Conservation (phyloP, 768 basidiomycete genomes). For the Porpolomopsis calyptriformis region DNA sequence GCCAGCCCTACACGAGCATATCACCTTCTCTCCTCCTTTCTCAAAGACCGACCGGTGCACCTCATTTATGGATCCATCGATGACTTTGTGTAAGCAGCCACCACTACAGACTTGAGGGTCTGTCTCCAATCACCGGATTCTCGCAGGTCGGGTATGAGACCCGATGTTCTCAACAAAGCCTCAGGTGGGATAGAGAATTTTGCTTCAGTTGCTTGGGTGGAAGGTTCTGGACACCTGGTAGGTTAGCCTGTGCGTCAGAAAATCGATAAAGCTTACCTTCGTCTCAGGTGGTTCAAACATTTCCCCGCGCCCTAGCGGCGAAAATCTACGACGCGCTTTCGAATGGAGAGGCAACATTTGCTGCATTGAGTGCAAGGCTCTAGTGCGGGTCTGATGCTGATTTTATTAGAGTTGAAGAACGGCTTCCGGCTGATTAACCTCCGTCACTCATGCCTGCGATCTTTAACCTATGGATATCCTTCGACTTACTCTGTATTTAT, state of each 20-base stretch:
- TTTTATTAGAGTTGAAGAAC: too few species aligned
- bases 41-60: slow-evolving; percentile 30
- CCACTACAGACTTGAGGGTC: background rate
- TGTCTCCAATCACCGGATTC: background rate
- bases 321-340: slow-evolving; percentile 29
- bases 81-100: slow-evolving; percentile 29
- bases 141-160: slow-evolving; percentile 24
- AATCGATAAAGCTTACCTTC: background rate
- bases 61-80: slow-evolving; percentile 36
- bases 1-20: slow-evolving; percentile 25
- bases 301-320: slow-evolving; percentile 23
- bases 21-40: slow-evolving; percentile 21
- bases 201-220: slow-evolving; percentile 27
- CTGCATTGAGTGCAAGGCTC: background rate
- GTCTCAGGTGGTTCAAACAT: slow-evolving; percentile 20
- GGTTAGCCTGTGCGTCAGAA: slow-evolving; percentile 5
- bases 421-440: too few species aligned
- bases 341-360: background rate
- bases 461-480: too few species aligned
- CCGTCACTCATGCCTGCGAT: too few species aligned
- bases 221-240: slow-evolving; percentile 34
- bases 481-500: too few species aligned
- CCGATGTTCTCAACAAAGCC: slow-evolving; percentile 24
- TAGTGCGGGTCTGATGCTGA: too few species aligned
- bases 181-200: slow-evolving; percentile 28